These are phyloP conservation scores for Arthromyces matolae DNA, from an alignment of 768 basidiomycete genomes.

Conservation along the genomic window DNA sequence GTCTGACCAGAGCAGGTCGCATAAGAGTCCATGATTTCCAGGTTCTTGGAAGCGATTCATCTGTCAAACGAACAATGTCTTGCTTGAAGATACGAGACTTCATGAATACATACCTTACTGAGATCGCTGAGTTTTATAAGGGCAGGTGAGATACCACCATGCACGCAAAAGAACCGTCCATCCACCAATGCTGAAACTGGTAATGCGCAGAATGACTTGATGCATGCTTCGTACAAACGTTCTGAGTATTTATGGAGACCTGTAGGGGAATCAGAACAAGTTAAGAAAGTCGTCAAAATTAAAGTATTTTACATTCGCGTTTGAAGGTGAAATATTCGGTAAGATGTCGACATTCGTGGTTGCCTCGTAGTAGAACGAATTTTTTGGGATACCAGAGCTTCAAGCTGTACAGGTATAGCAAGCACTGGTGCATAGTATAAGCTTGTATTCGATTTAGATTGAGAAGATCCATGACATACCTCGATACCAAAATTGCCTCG, in stretches of 20 bases:
- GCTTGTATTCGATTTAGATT: background rate
- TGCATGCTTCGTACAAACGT: conserved; percentile 87
- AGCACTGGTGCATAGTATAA: conserved; percentile 51
- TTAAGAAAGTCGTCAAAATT: background rate
- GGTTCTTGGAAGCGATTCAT: conserved; percentile 93
- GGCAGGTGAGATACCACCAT: conserved; percentile 91
- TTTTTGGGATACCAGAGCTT: conserved; percentile 88
- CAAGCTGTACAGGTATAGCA: conserved; percentile 89
- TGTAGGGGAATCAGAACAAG: conserved; percentile 24
- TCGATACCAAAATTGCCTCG: conserved; percentile 86
- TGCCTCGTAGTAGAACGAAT: conserved; percentile 84
- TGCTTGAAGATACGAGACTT: conserved; percentile 5
- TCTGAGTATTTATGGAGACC: conserved; percentile 89
- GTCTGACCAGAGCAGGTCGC: conserved; percentile 96
- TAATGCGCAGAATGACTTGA: conserved; percentile 84
- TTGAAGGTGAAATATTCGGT: conserved; percentile 99
- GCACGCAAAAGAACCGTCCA: conserved; percentile 94
- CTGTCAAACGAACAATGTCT: conserved; percentile 34
- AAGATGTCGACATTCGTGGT: conserved; percentile 95
- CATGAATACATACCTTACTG: conserved; percentile 41
- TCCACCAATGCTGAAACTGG: conserved; percentile 93
- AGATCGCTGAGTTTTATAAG: conserved; percentile 78
- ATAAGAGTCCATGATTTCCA: conserved; percentile 85
- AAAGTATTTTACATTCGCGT: conserved; percentile 79
- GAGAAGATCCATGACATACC: conserved; percentile 24